Percentiles rank a stretch among this genome's conserved stretches.
phyloP scores from a whole-genome alignment of 306 rosid species.

The Alnus glutinosa region DNA sequence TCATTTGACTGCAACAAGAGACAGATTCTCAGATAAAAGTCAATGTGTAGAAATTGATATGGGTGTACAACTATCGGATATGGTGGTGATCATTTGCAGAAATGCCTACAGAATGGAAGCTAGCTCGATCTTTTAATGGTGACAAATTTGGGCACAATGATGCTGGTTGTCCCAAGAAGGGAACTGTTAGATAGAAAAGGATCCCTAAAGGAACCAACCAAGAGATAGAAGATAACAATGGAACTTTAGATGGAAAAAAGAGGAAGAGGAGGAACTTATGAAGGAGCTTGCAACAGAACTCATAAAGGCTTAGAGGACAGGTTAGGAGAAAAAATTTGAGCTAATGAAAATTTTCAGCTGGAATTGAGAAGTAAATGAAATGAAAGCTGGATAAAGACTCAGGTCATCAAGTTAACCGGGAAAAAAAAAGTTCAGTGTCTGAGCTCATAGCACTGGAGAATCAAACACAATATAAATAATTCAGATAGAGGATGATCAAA shows the following conservation, averaged over 20 bases:
- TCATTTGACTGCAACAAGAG: neutral
- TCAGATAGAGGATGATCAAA: neutral
- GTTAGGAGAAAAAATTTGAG: too few species aligned
- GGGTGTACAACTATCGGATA: neutral
- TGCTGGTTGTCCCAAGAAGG: neutral
- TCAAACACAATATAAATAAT: neutral
- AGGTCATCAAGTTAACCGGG: neutral
- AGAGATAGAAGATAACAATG: neutral
- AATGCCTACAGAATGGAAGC: neutral
- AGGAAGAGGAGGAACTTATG: neutral
- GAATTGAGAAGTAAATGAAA: neutral
- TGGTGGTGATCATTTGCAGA: neutral
- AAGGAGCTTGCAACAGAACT: too few species aligned
- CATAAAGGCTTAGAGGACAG: too few species aligned
- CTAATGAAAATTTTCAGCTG: too few species aligned
- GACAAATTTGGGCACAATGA: neutral
- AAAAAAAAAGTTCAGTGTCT: too few species aligned
- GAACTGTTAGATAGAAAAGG: neutral
- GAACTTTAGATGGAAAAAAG: neutral
- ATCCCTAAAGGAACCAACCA: neutral
- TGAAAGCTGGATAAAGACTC: neutral
- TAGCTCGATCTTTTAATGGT: neutral
- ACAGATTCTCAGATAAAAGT: neutral
- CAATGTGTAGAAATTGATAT: neutral
- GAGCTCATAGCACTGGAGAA: neutral